Evolutionary conservation across 495 filamentous ascomycete genomes (phyloP).

Genomic region (Talaromyces adpressus): DNA sequence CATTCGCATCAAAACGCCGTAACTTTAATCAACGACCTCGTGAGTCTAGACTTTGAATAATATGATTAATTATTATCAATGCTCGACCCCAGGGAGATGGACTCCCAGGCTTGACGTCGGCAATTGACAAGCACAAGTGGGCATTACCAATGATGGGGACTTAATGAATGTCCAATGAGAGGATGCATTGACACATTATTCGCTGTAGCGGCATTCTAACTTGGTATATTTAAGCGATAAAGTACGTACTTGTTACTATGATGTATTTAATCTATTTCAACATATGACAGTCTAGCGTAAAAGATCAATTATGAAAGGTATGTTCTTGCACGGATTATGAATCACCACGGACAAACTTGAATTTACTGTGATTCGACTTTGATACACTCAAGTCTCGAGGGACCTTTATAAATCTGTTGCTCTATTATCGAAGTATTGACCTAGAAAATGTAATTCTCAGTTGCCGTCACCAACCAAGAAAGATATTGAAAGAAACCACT

Average conservation of each 20-base stretch:
- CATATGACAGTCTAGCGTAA: not conserved
- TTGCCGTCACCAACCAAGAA: not conserved
- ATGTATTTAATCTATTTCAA: not conserved
- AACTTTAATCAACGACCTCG: not conserved
- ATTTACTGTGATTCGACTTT: too few relatives aligned
- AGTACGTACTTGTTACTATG: not conserved
- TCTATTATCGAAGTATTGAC: constrained; percentile 74
- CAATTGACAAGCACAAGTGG: not conserved
- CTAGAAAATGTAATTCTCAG: constrained; percentile 27
- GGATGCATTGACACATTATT: not conserved
- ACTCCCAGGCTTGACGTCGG: not conserved
- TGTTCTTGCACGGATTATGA: too few relatives aligned
- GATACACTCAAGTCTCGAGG: constrained; percentile 43
- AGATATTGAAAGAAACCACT: constrained; percentile 24
- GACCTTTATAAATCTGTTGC: constrained; percentile 69
- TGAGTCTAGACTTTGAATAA: too few relatives aligned
- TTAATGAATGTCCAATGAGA: not conserved
- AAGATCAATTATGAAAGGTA: too few relatives aligned
- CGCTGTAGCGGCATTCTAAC: not conserved
- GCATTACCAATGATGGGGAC: not conserved
- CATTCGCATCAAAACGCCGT: not conserved
- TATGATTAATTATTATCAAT: too few relatives aligned
- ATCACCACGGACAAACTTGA: too few relatives aligned
- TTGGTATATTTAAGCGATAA: not conserved
- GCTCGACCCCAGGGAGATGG: not conserved